Conservation (phyloP, 148 eudicot species). For the Camellia lanceoleosa region DNA sequence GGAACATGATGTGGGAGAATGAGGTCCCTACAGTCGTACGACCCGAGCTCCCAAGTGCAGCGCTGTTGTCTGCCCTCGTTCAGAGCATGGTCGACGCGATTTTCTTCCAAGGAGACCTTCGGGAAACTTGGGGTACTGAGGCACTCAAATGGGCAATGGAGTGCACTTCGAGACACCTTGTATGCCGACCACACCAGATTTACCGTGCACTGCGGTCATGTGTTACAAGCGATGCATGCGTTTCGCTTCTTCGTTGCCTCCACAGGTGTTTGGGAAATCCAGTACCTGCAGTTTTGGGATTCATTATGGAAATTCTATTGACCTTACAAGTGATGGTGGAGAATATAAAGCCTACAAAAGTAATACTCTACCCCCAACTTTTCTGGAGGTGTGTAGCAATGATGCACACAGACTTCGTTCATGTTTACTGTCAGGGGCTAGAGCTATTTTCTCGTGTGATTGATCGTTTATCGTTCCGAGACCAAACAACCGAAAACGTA, state of each 20-base stretch:
- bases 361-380: conserved; percentile 95
- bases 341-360: conserved; percentile 96
- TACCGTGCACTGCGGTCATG: conserved; percentile 89
- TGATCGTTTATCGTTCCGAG: conserved; percentile 83
- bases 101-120: conserved; percentile 94
- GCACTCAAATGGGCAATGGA: conserved; percentile 99
- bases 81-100: conserved; percentile 99
- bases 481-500: conserved; percentile 92
- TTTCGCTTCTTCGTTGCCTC: conserved; percentile 89
- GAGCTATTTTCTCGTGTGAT: conserved; percentile 93
- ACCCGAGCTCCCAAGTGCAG: conserved; percentile 93
- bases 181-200: conserved; percentile 96
- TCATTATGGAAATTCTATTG: conserved; percentile 81
- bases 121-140: conserved; percentile 97
- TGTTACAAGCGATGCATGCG: conserved; percentile 92
- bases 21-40: conserved; percentile 84
- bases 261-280: conserved; percentile 92
- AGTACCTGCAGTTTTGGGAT: conserved; percentile 83
- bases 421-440: conserved; percentile 95
- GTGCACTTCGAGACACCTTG: conserved; percentile 95
- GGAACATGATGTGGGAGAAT: conserved; percentile 99
- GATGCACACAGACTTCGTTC: conserved; percentile 98
- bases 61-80: conserved; percentile 91
- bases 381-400: conserved; percentile 99
- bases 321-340: conserved; percentile 99